phyloP scores from a whole-genome alignment of 495 filamentous ascomycete genomes.

The Penicillium cinerascens region DNA sequence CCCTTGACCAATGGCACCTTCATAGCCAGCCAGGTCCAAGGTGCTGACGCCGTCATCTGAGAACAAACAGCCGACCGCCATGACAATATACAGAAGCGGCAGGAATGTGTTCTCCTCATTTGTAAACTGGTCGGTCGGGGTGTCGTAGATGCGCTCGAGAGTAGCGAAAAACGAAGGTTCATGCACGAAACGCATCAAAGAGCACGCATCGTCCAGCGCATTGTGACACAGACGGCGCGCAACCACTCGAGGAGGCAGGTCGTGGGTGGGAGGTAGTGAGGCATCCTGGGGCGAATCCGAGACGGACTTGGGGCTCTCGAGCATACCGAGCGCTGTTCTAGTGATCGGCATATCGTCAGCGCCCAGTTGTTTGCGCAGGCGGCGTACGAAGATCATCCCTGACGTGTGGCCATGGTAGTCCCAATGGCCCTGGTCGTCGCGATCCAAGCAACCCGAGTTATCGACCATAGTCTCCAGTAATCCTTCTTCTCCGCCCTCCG shows the following conservation, averaged over 20 bases:
- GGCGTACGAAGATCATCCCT: constrained; percentile 77
- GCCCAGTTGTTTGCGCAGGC: constrained; percentile 85
- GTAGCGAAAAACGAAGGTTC: constrained; percentile 76
- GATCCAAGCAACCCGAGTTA: constrained; percentile 80
- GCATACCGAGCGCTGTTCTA: constrained; percentile 29
- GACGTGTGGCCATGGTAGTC: constrained; percentile 96
- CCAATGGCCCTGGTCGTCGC: constrained; percentile 89
- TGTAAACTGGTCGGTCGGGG: constrained; percentile 60
- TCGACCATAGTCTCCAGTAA: constrained; percentile 93
- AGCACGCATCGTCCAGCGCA: constrained; percentile 78
- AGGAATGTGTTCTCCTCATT: constrained; percentile 78
- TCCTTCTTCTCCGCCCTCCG: constrained; percentile 59
- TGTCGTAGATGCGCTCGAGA: constrained; percentile 77
- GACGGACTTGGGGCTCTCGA: constrained; percentile 69
- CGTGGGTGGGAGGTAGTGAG: constrained; percentile 51
- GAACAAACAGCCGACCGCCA: constrained; percentile 88
- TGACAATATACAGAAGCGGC: constrained; percentile 75
- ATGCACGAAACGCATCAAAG: constrained; percentile 83
- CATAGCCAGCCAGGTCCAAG: constrained; percentile 58
- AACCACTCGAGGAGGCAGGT: constrained; percentile 67
- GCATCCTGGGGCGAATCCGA: constrained; percentile 58
- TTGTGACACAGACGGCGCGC: constrained; percentile 69
- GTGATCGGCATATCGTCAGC: constrained; percentile 43
- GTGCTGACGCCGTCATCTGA: constrained; percentile 46
- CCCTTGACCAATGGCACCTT: constrained; percentile 76